A percentile compares a stretch with the other conserved stretches of the same genome.
These are phyloP conservation scores for Populus deltoides DNA, from an alignment of 345 rosid genomes.

Conservation along the genomic window DNA sequence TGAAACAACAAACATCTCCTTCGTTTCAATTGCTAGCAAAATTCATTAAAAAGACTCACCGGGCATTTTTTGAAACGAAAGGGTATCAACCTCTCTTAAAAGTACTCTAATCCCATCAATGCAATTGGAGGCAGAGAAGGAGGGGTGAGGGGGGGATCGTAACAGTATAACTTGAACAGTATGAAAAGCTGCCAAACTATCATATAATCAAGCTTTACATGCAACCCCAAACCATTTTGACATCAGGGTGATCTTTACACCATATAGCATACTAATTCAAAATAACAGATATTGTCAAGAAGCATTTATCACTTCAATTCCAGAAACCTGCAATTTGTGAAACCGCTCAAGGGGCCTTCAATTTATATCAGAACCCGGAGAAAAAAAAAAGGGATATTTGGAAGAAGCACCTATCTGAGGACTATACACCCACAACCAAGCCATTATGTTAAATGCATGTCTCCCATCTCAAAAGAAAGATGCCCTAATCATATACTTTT, in stretches of 20 bases:
- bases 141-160: too few species aligned
- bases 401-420: slow-evolving; percentile 29
- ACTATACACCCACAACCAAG: slow-evolving; percentile 33
- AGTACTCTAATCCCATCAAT: not conserved
- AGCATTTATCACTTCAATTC: slow-evolving; percentile 4
- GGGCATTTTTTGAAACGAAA: not conserved
- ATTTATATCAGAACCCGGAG: slow-evolving; percentile 13
- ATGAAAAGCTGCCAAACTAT: not conserved
- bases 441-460: slow-evolving; percentile 12
- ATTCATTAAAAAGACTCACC: too few species aligned
- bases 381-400: slow-evolving; percentile 6
- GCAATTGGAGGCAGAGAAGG: not conserved
- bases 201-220: slow-evolving; percentile 9
- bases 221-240: not conserved
- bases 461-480: slow-evolving; percentile 20
- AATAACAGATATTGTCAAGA: not conserved
- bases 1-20: not conserved
- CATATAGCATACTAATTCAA: not conserved
- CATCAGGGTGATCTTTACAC: not conserved
- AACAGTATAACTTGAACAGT: not conserved
- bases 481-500: slow-evolving; percentile 31
- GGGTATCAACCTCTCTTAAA: not conserved
- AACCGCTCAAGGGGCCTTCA: slow-evolving; percentile 21
- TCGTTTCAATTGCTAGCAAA: too few species aligned
- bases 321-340: slow-evolving; percentile 5